A percentile compares a stretch with the other conserved stretches of the same genome.
phyloP scores from a whole-genome alignment of 2,329 filamentous ascomycete species.

The Escovopsis weberi region DNA sequence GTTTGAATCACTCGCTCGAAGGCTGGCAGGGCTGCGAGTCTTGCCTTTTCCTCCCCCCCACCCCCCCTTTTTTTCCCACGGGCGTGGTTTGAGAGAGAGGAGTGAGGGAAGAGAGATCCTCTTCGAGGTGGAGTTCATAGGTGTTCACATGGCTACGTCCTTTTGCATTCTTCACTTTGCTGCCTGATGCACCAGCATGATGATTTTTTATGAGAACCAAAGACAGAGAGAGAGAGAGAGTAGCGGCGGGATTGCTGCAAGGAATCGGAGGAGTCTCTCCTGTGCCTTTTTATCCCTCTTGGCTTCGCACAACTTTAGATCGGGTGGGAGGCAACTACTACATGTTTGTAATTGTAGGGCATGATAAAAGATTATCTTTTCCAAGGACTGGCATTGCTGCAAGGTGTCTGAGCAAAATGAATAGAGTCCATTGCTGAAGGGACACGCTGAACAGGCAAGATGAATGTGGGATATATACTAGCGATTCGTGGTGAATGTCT shows the following conservation, averaged over 20 bases:
- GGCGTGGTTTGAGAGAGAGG: background rate
- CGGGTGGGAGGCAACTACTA: constrained; percentile 11
- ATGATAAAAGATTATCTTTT: constrained; percentile 7
- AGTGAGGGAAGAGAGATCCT: no score
- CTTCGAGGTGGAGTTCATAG: no score
- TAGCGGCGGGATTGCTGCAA: constrained; percentile 2
- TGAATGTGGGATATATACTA: no score
- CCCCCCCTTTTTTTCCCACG: constrained; percentile 7
- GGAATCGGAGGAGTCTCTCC: constrained; percentile 5
- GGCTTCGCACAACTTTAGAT: constrained; percentile 3
- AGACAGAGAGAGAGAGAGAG: constrained; percentile 7
- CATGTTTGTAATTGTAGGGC: constrained; percentile 14
- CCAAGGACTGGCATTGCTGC: background rate
- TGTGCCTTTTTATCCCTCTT: constrained; percentile 6
- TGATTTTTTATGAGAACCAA: background rate
- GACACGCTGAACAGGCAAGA: no score
- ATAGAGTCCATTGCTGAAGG: no score
- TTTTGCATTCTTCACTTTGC: background rate
- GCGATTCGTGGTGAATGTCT: no score
- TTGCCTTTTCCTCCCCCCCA: no score
- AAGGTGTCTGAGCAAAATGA: no score
- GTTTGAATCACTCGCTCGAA: no score
- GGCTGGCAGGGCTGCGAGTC: no score
- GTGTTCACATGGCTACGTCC: background rate
- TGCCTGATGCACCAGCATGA: background rate